Conservation (phyloP, 352 stramenopile species). For the Thalassiosira ordinaria region DNA sequence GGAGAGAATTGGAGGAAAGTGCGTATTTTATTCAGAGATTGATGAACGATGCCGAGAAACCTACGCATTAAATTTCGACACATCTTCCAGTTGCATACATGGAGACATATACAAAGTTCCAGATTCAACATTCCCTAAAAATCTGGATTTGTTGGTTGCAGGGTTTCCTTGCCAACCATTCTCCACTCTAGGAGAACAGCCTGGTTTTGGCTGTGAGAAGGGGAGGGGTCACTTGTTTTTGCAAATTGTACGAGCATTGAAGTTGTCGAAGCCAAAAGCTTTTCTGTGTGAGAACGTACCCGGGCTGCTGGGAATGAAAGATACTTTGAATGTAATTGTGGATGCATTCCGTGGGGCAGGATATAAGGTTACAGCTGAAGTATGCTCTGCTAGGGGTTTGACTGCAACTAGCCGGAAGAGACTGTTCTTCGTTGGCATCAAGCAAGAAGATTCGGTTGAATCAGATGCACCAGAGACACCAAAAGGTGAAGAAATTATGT, state of each 20-base stretch:
- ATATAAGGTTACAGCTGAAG: slow-evolving; percentile 70
- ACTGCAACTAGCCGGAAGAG: slow-evolving; percentile 70
- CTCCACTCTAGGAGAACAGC: slow-evolving; percentile 65
- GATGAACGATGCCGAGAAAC: slow-evolving; percentile 61
- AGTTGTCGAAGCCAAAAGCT: slow-evolving; percentile 63
- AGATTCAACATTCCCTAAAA: slow-evolving; percentile 59
- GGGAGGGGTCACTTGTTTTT: slow-evolving; percentile 66
- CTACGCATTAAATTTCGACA: slow-evolving; percentile 74
- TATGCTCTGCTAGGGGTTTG: slow-evolving; percentile 69
- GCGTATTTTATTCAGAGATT: slow-evolving; percentile 78
- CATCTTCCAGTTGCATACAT: slow-evolving; percentile 43
- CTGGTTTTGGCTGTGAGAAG: slow-evolving; percentile 72
- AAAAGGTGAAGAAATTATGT: neutral
- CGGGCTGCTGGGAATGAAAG: slow-evolving; percentile 67
- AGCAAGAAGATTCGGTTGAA: slow-evolving; percentile 38
- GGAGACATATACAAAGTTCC: slow-evolving; percentile 69
- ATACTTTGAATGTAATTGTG: slow-evolving; percentile 64
- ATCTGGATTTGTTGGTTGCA: slow-evolving; percentile 64
- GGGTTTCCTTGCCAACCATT: slow-evolving; percentile 85
- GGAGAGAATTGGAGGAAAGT: slow-evolving; percentile 73
- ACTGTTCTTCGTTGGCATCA: slow-evolving; percentile 77
- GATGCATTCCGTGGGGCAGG: slow-evolving; percentile 61
- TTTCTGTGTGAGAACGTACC: slow-evolving; percentile 84
- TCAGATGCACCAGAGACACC: neutral
- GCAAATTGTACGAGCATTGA: slow-evolving; percentile 75